Conservation (phyloP, 169 alveolate species). For the Theileria annulata region DNA sequence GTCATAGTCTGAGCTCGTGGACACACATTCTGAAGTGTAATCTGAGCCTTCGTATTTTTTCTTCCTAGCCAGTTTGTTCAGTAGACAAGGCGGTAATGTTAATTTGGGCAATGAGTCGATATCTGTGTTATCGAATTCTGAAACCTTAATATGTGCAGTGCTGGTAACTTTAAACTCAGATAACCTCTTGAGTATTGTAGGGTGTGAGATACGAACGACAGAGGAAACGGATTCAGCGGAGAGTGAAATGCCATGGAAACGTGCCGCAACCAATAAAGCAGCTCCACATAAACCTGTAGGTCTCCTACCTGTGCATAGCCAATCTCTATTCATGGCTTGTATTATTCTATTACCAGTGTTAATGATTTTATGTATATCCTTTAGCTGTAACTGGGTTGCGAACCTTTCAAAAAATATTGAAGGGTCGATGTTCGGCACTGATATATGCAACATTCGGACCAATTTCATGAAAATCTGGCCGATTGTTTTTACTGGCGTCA, state of each 20-base stretch:
- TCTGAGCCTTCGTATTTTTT: conserved; percentile 42
- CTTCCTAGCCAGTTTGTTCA: conserved; percentile 47
- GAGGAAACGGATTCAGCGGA: conserved; percentile 88
- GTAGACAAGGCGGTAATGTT: conserved; percentile 81
- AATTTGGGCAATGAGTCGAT: conserved; percentile 78
- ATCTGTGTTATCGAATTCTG: conserved; percentile 88
- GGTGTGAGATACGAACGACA: conserved; percentile 92
- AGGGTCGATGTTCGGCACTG: conserved; percentile 94
- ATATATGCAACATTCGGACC: conserved; percentile 83
- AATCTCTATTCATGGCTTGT: conserved; percentile 96
- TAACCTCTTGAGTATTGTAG: conserved; percentile 92
- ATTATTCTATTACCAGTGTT: conserved; percentile 94
- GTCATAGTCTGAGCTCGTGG: conserved; percentile 55
- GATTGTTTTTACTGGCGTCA: conserved; percentile 86
- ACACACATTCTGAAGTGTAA: conserved; percentile 28
- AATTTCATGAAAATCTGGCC: conserved; percentile 89
- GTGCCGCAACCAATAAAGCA: conserved; percentile 96
- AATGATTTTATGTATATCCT: conserved; percentile 88
- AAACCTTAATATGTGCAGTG: conserved; percentile 89
- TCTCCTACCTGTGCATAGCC: conserved; percentile 97
- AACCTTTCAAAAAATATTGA: conserved; percentile 93
- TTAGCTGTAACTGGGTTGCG: conserved; percentile 91
- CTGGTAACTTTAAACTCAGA: conserved; percentile 92
- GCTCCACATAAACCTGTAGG: conserved; percentile 99
- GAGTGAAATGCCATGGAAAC: conserved; percentile 90